Conservation (phyloP, 75 land plant species). For the Adiantum capillusveneris region DNA sequence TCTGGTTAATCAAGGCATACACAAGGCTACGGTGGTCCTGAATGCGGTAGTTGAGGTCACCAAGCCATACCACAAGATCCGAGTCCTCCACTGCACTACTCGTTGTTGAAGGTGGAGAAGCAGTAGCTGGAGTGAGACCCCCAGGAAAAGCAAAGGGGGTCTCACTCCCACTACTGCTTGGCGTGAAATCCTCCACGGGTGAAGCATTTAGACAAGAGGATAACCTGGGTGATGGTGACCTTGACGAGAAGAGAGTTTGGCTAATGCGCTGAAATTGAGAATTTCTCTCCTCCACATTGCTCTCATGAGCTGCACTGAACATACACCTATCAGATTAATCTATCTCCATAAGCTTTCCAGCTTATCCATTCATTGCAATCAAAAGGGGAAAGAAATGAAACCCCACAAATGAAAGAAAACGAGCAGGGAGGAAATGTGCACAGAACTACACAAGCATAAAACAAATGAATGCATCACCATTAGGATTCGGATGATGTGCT, state of each 20-base stretch:
- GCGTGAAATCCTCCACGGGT: neutral
- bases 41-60: slow-evolving; percentile 84
- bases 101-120: neutral
- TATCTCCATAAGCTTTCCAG: no score
- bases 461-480: no score
- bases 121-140: neutral
- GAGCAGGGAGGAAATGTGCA: no score
- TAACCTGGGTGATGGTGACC: neutral
- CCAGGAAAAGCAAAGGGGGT: no score
- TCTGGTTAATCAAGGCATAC: slow-evolving; percentile 38
- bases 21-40: slow-evolving; percentile 51
- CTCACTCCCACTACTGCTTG: neutral
- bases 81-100: slow-evolving; percentile 19
- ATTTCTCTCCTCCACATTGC: slow-evolving; percentile 63
- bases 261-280: slow-evolving; percentile 50
- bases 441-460: no score
- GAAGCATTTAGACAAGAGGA: slow-evolving; percentile 3
- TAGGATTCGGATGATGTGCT: no score
- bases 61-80: slow-evolving; percentile 72
- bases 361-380: no score
- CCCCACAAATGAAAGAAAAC: no score
- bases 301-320: slow-evolving; percentile 58
- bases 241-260: slow-evolving; percentile 28
- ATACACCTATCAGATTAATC: no score
- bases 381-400: no score